Evolutionary conservation across 2,329 filamentous ascomycete species (phyloP).

Genomic region (Beauveria sp.): DNA sequence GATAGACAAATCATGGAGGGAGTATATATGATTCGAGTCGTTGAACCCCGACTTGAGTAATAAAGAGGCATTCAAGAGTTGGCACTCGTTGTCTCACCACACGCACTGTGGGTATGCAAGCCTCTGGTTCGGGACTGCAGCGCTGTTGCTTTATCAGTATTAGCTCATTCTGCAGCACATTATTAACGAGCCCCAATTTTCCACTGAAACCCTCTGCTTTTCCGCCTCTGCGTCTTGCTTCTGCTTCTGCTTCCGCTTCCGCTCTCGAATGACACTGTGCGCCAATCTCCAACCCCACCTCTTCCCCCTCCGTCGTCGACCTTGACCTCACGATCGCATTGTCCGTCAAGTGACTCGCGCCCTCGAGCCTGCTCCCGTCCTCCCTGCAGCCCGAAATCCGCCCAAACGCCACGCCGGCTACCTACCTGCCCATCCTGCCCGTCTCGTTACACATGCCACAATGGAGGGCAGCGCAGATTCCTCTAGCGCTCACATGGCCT

Average conservation of each 20-base stretch:
- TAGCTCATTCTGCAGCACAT: background rate
- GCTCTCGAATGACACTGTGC: background rate
- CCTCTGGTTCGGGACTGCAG: too few relatives aligned
- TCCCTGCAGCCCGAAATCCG: background rate
- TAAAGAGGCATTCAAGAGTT: too few relatives aligned
- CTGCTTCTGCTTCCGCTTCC: background rate
- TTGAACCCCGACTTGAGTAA: too few relatives aligned
- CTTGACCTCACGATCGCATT: background rate
- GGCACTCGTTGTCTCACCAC: background rate
- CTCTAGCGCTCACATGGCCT: conserved; percentile 10
- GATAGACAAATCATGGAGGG: too few relatives aligned
- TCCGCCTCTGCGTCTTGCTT: background rate
- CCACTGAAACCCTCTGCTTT: background rate
- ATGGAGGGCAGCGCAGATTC: conserved; percentile 8
- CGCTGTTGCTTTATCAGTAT: too few relatives aligned
- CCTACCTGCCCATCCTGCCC: background rate
- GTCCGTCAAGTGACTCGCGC: background rate
- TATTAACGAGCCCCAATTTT: background rate
- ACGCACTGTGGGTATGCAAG: background rate
- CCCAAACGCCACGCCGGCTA: conserved; percentile 3
- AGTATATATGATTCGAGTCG: too few relatives aligned
- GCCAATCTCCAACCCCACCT: conserved; percentile 8
- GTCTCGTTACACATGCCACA: background rate
- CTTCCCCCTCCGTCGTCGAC: background rate
- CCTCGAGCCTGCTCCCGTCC: background rate